Evolutionary conservation across 75 land plant genomes (phyloP).

Genomic region (Gnetum montanum): DNA sequence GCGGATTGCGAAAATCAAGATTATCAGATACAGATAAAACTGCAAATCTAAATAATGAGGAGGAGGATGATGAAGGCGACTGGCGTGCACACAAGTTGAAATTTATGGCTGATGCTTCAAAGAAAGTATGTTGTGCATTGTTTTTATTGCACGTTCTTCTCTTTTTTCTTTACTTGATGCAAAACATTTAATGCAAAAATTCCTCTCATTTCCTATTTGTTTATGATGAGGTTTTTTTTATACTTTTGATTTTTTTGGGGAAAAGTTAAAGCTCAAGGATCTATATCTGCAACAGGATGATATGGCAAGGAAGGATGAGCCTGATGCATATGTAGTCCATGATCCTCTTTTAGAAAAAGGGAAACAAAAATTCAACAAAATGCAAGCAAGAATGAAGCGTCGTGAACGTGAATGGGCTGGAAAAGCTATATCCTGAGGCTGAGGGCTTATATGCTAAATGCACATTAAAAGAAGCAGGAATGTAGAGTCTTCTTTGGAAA

Average conservation of each 20-base stretch:
- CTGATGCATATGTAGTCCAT: constrained; percentile 77
- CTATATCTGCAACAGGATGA: constrained; percentile 44
- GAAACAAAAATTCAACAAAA: constrained; percentile 93
- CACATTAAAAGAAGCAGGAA: no score
- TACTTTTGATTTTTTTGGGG: neutral
- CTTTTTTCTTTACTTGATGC: neutral
- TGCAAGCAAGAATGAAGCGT: constrained; percentile 85
- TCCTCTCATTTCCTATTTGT: neutral
- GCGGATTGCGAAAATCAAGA: constrained; percentile 14
- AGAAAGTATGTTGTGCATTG: constrained; percentile 36
- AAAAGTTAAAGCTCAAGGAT: neutral
- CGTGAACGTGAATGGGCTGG: constrained; percentile 99
- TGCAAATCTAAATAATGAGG: constrained; percentile 2
- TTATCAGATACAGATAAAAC: constrained; percentile 4
- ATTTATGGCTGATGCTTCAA: constrained; percentile 42
- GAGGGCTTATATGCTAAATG: no score
- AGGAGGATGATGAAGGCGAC: constrained; percentile 19
- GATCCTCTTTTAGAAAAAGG: constrained; percentile 97
- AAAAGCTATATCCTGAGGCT: constrained; percentile 62
- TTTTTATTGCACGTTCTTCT: no score
- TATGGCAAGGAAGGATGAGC: constrained; percentile 83
- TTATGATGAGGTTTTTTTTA: neutral
- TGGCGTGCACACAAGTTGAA: constrained; percentile 39
- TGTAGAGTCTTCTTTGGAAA: no score
- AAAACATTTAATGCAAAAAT: neutral